Percentiles rank a stretch among this genome's conserved stretches.
phyloP scores from a whole-genome alignment of 2,329 filamentous ascomycete genomes.

The Pleoardoris graminearum region DNA sequence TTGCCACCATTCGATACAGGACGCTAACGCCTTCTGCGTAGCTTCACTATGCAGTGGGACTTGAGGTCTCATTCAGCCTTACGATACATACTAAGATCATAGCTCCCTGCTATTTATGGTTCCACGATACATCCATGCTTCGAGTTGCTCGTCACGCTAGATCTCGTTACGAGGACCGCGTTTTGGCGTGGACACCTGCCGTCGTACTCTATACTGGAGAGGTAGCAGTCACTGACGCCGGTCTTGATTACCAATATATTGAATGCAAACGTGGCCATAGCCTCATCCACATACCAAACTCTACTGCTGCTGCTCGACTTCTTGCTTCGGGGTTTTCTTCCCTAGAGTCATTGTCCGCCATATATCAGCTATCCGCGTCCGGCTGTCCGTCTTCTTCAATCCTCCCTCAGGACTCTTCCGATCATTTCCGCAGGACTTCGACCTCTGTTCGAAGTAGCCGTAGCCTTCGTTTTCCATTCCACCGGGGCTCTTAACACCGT shows the following conservation, averaged over 20 bases:
- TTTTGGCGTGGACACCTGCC: background rate
- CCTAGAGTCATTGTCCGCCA: slow-evolving; percentile 4
- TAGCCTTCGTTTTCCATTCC: background rate
- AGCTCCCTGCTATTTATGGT: background rate
- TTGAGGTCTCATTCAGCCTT: slow-evolving; percentile 16
- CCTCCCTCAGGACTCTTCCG: background rate
- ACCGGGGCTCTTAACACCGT: background rate
- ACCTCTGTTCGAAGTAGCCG: background rate
- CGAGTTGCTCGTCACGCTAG: background rate
- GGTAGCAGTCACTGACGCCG: background rate
- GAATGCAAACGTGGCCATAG: background rate
- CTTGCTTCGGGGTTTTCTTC: background rate
- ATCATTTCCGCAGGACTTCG: background rate
- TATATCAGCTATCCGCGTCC: slow-evolving; percentile 3
- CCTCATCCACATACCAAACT: background rate
- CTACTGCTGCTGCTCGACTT: background rate
- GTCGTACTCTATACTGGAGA: background rate
- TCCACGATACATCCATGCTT: background rate
- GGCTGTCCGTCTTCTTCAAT: slow-evolving; percentile 2
- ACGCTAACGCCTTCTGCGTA: slow-evolving; percentile 24
- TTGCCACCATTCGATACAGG: slow-evolving; percentile 15
- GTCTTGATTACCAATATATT: slow-evolving; percentile 5
- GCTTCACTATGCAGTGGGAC: slow-evolving; percentile 11
- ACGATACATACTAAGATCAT: background rate
- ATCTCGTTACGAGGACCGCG: background rate